Evolutionary conservation across 371 early-diverging fungal species (phyloP).

Genomic region (Catenaria anguillulae): DNA sequence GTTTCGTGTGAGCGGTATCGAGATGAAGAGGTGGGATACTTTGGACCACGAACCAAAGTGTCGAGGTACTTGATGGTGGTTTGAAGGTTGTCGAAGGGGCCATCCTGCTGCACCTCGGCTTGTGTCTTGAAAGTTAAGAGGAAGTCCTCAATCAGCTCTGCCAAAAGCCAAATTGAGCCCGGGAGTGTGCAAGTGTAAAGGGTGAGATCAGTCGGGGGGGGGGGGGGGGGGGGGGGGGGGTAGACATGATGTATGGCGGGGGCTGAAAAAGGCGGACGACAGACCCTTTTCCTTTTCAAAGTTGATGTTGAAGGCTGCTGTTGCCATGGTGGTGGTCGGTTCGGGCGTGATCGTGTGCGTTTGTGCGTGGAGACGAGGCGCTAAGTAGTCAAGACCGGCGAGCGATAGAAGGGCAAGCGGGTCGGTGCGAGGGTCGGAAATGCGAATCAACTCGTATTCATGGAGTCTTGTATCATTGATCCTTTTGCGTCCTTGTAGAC

Average conservation of each 20-base stretch:
- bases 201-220: too few species aligned
- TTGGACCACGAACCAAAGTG: not conserved
- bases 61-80: not conserved
- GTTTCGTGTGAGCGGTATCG: not conserved
- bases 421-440: too few species aligned
- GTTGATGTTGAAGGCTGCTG: not conserved
- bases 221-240: too few species aligned
- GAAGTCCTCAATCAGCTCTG: not conserved
- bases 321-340: not conserved
- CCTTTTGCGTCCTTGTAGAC: too few species aligned
- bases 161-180: not conserved
- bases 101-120: too few species aligned
- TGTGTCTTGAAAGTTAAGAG: not conserved
- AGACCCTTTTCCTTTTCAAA: slow-evolving; percentile 3
- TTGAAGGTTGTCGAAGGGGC: not conserved
- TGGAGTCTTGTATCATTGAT: too few species aligned
- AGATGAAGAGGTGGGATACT: not conserved
- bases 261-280: not conserved
- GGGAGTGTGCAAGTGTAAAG: too few species aligned
- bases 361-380: slow-evolving; percentile 10
- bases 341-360: not conserved
- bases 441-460: too few species aligned
- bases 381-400: too few species aligned
- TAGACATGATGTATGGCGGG: too few species aligned
- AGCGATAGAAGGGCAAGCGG: too few species aligned